Evolutionary conservation across 116 monocot species (phyloP).

Genomic region (Posidonia oceanica): DNA sequence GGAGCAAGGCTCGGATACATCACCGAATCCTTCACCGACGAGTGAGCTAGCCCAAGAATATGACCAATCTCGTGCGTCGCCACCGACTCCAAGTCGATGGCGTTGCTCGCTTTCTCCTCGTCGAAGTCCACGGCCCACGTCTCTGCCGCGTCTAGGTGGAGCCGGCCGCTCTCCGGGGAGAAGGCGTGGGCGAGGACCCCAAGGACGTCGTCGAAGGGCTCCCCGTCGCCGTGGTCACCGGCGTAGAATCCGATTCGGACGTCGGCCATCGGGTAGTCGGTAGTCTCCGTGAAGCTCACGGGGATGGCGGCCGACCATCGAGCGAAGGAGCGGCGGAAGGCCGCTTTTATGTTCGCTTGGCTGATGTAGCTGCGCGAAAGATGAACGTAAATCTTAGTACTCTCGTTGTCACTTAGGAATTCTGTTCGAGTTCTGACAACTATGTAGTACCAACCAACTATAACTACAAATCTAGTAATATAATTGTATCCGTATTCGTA

Average conservation of each 20-base stretch:
- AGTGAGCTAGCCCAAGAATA: conserved; percentile 73
- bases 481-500: neutral
- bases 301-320: conserved; percentile 77
- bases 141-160: conserved; percentile 87
- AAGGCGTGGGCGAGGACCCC: conserved; percentile 89
- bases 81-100: conserved; percentile 88
- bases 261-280: conserved; percentile 42
- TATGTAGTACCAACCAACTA: too few species aligned
- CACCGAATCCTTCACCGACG: conserved; percentile 53
- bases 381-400: neutral
- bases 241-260: conserved; percentile 62
- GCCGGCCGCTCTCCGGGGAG: conserved; percentile 75
- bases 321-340: conserved; percentile 54
- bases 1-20: conserved; percentile 87
- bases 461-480: neutral
- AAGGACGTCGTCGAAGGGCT: conserved; percentile 80
- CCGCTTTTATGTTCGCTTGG: conserved; percentile 17
- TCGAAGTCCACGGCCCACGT: conserved; percentile 78
- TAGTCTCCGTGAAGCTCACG: conserved; percentile 35
- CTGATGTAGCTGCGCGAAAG: conserved; percentile 19
- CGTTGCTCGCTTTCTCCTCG: conserved; percentile 26
- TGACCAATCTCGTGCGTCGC: conserved; percentile 97
- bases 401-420: too few species aligned
- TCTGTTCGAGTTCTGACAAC: too few species aligned
- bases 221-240: conserved; percentile 86